These are phyloP conservation scores for Ambrosia trifida DNA, from an alignment of 129 eudicot species.

Conservation along the genomic window DNA sequence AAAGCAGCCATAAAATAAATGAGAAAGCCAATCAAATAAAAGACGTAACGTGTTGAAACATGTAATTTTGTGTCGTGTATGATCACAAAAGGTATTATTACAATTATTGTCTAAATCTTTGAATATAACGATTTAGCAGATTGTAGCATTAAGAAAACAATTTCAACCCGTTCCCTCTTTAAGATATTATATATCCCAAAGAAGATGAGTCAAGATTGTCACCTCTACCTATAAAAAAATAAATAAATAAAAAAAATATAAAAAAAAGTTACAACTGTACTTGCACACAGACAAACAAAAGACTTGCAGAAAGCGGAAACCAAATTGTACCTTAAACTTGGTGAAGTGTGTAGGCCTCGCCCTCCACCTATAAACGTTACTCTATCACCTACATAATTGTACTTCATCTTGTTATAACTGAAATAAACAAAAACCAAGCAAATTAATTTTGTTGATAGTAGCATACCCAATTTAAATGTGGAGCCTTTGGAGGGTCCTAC, in stretches of 20 bases:
- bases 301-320: conserved; percentile 5
- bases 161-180: not conserved
- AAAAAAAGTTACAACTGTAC: too few relatives aligned
- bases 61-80: not conserved
- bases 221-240: too few relatives aligned
- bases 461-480: conserved; percentile 53
- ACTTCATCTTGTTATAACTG: conserved; percentile 13
- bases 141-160: not conserved
- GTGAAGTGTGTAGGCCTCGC: conserved; percentile 43
- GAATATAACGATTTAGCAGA: not conserved
- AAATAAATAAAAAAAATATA: too few relatives aligned
- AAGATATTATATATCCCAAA: not conserved
- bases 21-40: not conserved
- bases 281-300: not conserved
- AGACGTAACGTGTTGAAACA: not conserved
- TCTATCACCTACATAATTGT: conserved; percentile 64
- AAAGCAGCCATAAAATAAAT: not conserved
- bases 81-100: not conserved
- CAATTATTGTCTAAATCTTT: not conserved
- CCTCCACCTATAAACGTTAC: conserved; percentile 62
- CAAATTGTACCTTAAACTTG: conserved; percentile 51
- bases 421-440: conserved; percentile 19
- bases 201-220: too few relatives aligned
- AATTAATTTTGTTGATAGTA: not conserved
- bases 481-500: conserved; percentile 53